A percentile compares a stretch with the other conserved stretches of the same genome.
phyloP scores from a whole-genome alignment of 2,329 filamentous ascomycete species.

The Aspergillus sp. region DNA sequence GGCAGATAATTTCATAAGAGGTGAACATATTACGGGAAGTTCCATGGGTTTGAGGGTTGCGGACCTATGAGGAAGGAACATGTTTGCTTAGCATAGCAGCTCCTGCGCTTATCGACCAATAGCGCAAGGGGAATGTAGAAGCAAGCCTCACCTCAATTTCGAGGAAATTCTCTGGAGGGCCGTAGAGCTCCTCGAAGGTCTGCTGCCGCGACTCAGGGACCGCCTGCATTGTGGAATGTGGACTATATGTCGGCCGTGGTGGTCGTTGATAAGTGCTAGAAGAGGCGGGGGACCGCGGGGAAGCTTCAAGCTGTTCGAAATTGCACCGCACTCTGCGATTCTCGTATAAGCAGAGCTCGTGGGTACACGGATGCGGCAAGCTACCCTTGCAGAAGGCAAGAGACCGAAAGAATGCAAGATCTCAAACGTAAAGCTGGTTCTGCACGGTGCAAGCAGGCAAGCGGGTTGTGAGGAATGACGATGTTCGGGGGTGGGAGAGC shows the following conservation, averaged over 20 bases:
- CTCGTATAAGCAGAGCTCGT: neutral
- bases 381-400: neutral
- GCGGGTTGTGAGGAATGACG: neutral
- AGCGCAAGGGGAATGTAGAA: neutral
- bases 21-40: constrained; percentile 96
- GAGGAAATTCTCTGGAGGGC: constrained; percentile 94
- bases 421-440: neutral
- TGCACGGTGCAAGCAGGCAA: neutral
- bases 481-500: neutral
- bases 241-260: neutral
- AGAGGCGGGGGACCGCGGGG: constrained; percentile 6
- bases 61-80: constrained; percentile 52
- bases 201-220: constrained; percentile 69
- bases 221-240: constrained; percentile 47
- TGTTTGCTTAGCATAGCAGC: neutral
- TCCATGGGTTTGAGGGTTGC: constrained; percentile 87
- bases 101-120: too few species aligned
- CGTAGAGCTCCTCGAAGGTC: constrained; percentile 98
- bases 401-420: neutral
- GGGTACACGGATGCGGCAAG: neutral
- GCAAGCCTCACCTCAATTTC: constrained; percentile 73
- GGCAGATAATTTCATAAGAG: constrained; percentile 95
- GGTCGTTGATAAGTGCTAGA: neutral
- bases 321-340: neutral
- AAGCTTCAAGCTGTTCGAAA: constrained; percentile 1